These are phyloP conservation scores for Eucalyptus pauciflora DNA, from an alignment of 345 rosid genomes.

Conservation along the genomic window DNA sequence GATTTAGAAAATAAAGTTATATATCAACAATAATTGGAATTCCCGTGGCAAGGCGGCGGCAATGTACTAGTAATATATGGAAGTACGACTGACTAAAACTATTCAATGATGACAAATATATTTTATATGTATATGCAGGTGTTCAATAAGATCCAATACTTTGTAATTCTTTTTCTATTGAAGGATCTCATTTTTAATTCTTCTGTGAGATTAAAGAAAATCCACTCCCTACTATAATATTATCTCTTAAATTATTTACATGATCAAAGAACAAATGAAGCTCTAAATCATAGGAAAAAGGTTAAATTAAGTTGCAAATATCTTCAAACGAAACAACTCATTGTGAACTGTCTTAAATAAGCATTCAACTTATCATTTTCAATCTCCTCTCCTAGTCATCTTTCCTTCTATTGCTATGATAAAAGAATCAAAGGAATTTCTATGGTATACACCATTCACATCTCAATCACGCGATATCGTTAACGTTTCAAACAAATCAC, in stretches of 20 bases:
- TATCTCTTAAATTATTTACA: neutral
- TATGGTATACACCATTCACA: no score
- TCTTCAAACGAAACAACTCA: accelerated
- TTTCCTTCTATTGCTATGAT: neutral
- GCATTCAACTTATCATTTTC: neutral
- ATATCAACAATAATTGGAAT: neutral
- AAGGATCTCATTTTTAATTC: neutral
- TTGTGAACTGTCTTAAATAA: accelerated
- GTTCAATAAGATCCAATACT: neutral
- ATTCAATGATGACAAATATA: neutral
- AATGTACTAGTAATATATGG: neutral
- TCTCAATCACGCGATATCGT: no score
- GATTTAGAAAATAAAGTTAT: neutral
- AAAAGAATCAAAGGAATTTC: neutral
- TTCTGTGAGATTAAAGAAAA: neutral
- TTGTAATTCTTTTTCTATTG: neutral
- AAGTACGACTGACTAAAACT: neutral
- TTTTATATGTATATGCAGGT: accelerated
- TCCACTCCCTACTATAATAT: neutral
- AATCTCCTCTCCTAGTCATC: no score
- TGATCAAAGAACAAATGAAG: neutral
- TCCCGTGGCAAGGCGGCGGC: neutral
- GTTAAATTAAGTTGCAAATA: neutral
- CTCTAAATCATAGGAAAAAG: neutral
- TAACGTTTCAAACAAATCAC: neutral